Evolutionary conservation across 2,329 filamentous ascomycete genomes (phyloP).

Genomic region (Phialophora chinensis): DNA sequence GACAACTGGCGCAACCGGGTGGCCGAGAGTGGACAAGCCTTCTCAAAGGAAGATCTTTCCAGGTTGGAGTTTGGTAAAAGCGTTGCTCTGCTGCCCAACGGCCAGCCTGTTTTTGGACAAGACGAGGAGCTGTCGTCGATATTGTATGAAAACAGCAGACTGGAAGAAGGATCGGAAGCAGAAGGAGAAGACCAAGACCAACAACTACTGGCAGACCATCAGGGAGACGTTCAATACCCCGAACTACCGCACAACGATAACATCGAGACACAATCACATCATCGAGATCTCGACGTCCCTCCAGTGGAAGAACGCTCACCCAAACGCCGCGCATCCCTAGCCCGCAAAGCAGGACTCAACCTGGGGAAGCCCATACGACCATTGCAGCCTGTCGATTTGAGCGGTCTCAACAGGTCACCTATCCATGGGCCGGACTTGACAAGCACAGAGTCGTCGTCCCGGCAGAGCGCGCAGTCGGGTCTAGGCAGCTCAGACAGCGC

Average conservation of each 20-base stretch:
- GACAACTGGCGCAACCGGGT: slow-evolving; percentile 89
- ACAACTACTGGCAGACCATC: slow-evolving; percentile 5
- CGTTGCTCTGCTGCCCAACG: slow-evolving; percentile 41
- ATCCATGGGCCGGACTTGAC: slow-evolving; percentile 10
- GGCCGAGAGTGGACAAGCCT: slow-evolving; percentile 50
- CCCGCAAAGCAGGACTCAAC: slow-evolving; percentile 33
- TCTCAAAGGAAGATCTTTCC: slow-evolving; percentile 50
- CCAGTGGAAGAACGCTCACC: slow-evolving; percentile 21
- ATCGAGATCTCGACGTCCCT: slow-evolving; percentile 20
- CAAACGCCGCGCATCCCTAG: slow-evolving; percentile 33
- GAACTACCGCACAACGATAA: slow-evolving; percentile 8
- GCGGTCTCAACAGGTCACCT: slow-evolving; percentile 23
- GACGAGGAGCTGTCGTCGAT: slow-evolving; percentile 38
- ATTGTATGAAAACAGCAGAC: slow-evolving; percentile 27
- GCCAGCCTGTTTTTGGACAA: slow-evolving; percentile 42
- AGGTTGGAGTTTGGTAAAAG: slow-evolving; percentile 50
- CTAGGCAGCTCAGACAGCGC: slow-evolving; percentile 22
- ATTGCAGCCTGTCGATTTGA: slow-evolving; percentile 24
- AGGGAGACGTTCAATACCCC: slow-evolving; percentile 2
- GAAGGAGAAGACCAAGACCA: neutral
- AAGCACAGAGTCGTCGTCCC: slow-evolving; percentile 6
- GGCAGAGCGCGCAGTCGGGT: slow-evolving; percentile 23
- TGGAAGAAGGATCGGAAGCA: slow-evolving; percentile 24
- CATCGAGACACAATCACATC: neutral
- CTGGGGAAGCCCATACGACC: slow-evolving; percentile 33